Evolutionary conservation across 768 basidiomycete genomes (phyloP).

Genomic region (Chalciporus piperatus): DNA sequence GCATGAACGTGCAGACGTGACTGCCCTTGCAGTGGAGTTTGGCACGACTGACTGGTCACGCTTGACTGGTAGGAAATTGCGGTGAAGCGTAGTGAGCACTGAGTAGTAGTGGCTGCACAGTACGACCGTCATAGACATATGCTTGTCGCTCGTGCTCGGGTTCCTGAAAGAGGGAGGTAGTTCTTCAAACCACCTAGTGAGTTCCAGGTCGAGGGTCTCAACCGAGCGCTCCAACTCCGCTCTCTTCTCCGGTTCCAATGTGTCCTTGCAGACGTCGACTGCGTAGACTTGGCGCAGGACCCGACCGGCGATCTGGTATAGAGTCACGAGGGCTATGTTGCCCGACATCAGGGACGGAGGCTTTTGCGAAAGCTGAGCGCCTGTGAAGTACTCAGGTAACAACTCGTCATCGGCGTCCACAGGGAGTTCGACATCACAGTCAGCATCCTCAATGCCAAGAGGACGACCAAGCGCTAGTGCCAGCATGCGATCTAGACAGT

Average conservation of each 20-base stretch:
- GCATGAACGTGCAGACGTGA: slow-evolving; percentile 81
- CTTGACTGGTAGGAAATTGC: slow-evolving; percentile 80
- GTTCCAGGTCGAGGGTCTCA: slow-evolving; percentile 71
- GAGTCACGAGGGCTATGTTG: slow-evolving; percentile 65
- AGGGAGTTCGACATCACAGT: slow-evolving; percentile 88
- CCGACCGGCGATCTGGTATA: slow-evolving; percentile 84
- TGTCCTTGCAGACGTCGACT: slow-evolving; percentile 72
- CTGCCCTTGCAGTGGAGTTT: slow-evolving; percentile 75
- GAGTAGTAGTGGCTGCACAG: slow-evolving; percentile 90
- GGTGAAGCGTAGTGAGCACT: slow-evolving; percentile 81
- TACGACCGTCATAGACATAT: slow-evolving; percentile 82
- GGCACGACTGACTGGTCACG: slow-evolving; percentile 66
- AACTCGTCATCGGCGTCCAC: slow-evolving; percentile 80
- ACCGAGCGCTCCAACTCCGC: slow-evolving; percentile 75
- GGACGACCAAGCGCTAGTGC: slow-evolving; percentile 88
- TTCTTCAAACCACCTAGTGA: slow-evolving; percentile 82
- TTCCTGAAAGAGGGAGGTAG: slow-evolving; percentile 75
- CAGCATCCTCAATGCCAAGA: slow-evolving; percentile 83
- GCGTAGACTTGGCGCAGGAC: slow-evolving; percentile 83
- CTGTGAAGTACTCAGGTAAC: slow-evolving; percentile 68
- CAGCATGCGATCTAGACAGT: slow-evolving; percentile 87
- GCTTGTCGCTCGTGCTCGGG: slow-evolving; percentile 67
- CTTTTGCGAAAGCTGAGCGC: slow-evolving; percentile 52
- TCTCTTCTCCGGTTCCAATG: slow-evolving; percentile 70
- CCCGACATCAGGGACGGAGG: slow-evolving; percentile 79